phyloP scores from a whole-genome alignment of 148 eudicot genomes.

The Camellia sinensis region DNA sequence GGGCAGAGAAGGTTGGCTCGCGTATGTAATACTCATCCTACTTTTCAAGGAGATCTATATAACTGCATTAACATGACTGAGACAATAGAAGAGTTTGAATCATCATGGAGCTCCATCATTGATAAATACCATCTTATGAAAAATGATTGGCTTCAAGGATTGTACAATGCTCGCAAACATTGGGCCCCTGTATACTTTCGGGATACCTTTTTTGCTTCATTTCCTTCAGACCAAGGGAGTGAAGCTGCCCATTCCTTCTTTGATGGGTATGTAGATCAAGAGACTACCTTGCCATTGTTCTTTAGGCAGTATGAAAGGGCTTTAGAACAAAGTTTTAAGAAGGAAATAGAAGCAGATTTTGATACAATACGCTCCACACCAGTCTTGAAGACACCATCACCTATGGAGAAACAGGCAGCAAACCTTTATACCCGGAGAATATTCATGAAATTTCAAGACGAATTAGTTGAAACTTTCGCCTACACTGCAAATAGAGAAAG shows the following conservation, averaged over 20 bases:
- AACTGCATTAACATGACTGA: constrained; percentile 75
- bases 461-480: constrained; percentile 88
- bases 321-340: constrained; percentile 61
- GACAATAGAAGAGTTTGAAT: constrained; percentile 85
- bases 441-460: constrained; percentile 83
- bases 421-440: constrained; percentile 69
- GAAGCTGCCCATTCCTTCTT: constrained; percentile 46
- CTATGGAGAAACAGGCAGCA: constrained; percentile 96
- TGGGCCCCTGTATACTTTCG: constrained; percentile 94
- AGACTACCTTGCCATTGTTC: constrained; percentile 79
- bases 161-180: constrained; percentile 54
- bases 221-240: constrained; percentile 53
- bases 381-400: constrained; percentile 79
- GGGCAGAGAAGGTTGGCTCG: constrained; percentile 69
- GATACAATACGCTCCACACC: constrained; percentile 66
- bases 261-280: constrained; percentile 70
- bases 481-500: constrained; percentile 83
- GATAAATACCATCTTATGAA: constrained; percentile 65
- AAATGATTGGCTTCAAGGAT: constrained; percentile 77
- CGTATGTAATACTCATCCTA: constrained; percentile 58
- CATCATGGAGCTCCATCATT: constrained; percentile 58
- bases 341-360: constrained; percentile 86
- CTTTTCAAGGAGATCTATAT: constrained; percentile 72
- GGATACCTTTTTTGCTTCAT: constrained; percentile 73
- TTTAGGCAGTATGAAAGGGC: constrained; percentile 95